Evolutionary conservation across 2,329 filamentous ascomycete genomes (phyloP), one percentile per base, ranked within the genome.

Genomic region (Sarocladium strictum): DNA sequence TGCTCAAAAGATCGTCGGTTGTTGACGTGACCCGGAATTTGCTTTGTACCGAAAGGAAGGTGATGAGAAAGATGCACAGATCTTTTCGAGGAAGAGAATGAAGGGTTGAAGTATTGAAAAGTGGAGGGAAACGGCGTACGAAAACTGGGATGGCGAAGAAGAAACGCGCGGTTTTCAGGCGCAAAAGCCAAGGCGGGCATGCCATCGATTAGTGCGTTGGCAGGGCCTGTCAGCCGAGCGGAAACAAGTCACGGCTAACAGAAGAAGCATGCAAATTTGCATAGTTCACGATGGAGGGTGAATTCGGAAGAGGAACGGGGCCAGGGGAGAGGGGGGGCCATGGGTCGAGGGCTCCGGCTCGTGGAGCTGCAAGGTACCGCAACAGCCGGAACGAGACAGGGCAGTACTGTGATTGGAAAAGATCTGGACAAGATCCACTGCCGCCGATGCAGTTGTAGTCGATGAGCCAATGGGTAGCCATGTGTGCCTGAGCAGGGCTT

Each of bases 1-100:
- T 56, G 55, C 55, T 56, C 55, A 54, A 53, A 47, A 52, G 33
- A 53, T 29, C 29, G 32, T 38, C 33, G 29, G 3, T 12, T 26
- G 17, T 47, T 51, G 47, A 51, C 29, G 38, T 43, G 21, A n/a
- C 14, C 38, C 11, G 9, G 12, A 35, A n/a, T 33, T 35, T 21
- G 27, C 29, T 24, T 19, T 21, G 27, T 32, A 35, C 26, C 26
- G 47, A 51, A 51, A 51, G 32, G 35, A 53, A 53, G 50, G 35
- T 38, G 26, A 23, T 17, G 19, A 38, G 23, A 50, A 40, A 53
- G 50, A 53, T 53, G 35, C 50, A 26, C 50, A 40, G 50, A 53
- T 40, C 33, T 40, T 53, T 24, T 15, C 5, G 23, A 37, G 17
- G 37, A 53, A 40, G 50, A 40, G 50, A 38, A 53, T 51, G 47